A percentile compares a stretch with the other conserved stretches of the same genome.
These are phyloP conservation scores for Yamadazyma phyllophila DNA, from an alignment of 805 yeast genomes.

Conservation along the genomic window DNA sequence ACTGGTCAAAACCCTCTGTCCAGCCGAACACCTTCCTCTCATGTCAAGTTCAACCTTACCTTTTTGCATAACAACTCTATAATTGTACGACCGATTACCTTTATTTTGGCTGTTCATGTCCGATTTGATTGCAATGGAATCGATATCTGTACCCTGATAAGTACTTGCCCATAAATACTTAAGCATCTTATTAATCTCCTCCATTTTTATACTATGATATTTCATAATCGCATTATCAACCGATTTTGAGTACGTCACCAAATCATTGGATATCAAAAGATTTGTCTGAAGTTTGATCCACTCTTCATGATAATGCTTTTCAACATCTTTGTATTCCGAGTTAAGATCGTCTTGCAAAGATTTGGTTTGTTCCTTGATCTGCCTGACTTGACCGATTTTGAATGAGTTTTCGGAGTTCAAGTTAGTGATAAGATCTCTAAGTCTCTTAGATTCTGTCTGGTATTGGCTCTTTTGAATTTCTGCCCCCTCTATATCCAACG, in stretches of 20 bases:
- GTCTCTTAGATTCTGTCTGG: conserved; percentile 51
- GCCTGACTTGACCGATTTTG: conserved; percentile 81
- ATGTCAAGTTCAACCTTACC: conserved; percentile 90
- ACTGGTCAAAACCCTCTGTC: conserved; percentile 92
- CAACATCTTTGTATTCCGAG: conserved; percentile 70
- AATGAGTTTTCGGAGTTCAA: conserved; percentile 68
- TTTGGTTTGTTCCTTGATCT: conserved; percentile 68
- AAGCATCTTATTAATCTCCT: conserved; percentile 80
- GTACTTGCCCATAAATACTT: conserved; percentile 94
- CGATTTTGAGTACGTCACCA: conserved; percentile 77
- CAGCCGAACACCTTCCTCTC: conserved; percentile 98
- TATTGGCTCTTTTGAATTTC: conserved; percentile 59
- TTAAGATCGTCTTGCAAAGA: conserved; percentile 56
- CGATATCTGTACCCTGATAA: conserved; percentile 93
- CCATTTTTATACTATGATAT: conserved; percentile 88
- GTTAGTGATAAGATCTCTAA: conserved; percentile 50
- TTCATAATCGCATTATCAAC: conserved; percentile 92
- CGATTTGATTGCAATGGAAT: conserved; percentile 79
- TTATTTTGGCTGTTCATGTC: conserved; percentile 58
- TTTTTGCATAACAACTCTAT: conserved; percentile 92
- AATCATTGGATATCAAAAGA: conserved; percentile 72
- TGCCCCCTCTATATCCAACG: conserved; percentile 56
- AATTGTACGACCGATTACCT: conserved; percentile 74
- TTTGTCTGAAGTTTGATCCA: conserved; percentile 77
- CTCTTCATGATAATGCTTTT: conserved; percentile 60